Evolutionary conservation across 768 basidiomycete species (phyloP), one percentile per base, ranked within the genome.

Genomic region (Russula brevipes): DNA sequence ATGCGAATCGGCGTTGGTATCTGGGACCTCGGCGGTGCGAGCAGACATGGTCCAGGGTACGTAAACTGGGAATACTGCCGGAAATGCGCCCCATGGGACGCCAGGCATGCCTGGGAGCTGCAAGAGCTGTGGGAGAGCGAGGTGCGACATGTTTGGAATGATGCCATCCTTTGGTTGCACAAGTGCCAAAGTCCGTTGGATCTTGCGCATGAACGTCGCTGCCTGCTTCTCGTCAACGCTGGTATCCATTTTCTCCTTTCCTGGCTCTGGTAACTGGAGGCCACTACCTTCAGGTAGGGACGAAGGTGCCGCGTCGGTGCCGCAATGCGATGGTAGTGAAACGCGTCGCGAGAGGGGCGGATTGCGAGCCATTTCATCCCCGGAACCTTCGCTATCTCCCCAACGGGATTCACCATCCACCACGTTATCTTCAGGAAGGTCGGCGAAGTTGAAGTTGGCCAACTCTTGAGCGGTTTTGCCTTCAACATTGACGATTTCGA

Each of bases 41-140:
- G 86, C 76, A 73, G 90, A 83, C 17, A 85, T 81, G 1, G 87
- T 82, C 71, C 81, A 79, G 4, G 91, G 88, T 16, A 91, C 84
- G 63, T 86, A 81, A 30, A 91, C 81, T 17, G 91, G 89, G 80
- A 93, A 91, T 12, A 89, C 87, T 74, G 89, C 77, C 33, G 86
- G 86, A n/a, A 89, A 75, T 31, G 72, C 70, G 35, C 70, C 72
- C 77, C 77, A 78, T 17, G 72, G 72, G 19, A 72, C 68, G 16
- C 55, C 74, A 30, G 85, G 84, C 44, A 87, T 79, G 39, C 80
- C 79, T 9, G 82, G 84, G n/a, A 79, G 70, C 45, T 78, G 73
- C 4, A 73, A 70, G 45, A 74, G 68, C 36, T 74, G 71, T 35
- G 70, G 67, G 11, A 80, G 71, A 6, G 75, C 76, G 39, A 81